phyloP scores from a whole-genome alignment of 306 rosid genomes.

The Malus fusca region DNA sequence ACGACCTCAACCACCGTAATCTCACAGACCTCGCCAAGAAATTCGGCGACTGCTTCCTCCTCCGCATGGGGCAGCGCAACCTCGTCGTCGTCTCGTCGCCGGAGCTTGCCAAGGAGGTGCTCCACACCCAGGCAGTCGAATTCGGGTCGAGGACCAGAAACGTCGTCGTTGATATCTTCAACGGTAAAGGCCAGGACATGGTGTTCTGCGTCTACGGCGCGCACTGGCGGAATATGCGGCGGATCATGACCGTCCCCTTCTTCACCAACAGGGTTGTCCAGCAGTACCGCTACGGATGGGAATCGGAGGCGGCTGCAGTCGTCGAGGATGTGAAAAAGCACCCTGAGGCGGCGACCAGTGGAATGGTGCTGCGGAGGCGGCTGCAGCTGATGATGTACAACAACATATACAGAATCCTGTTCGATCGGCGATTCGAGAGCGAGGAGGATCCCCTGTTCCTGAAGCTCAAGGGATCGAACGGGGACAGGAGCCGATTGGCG shows the following conservation, averaged over 20 bases:
- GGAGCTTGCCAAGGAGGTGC: constrained; percentile 75
- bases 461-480: constrained; percentile 53
- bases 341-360: constrained; percentile 38
- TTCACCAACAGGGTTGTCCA: constrained; percentile 91
- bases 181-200: constrained; percentile 85
- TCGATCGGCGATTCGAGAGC: constrained; percentile 67
- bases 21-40: constrained; percentile 65
- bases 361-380: constrained; percentile 50
- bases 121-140: constrained; percentile 81
- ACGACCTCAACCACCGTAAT: constrained; percentile 86
- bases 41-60: constrained; percentile 69
- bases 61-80: constrained; percentile 88
- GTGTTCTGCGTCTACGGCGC: constrained; percentile 88
- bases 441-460: constrained; percentile 60
- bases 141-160: constrained; percentile 85
- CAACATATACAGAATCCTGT: constrained; percentile 81
- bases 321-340: constrained; percentile 59
- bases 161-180: constrained; percentile 85
- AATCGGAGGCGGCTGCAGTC: constrained; percentile 54
- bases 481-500: constrained; percentile 71
- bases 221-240: constrained; percentile 89
- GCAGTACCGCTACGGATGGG: constrained; percentile 78
- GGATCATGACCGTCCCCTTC: constrained; percentile 89
- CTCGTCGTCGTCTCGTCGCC: constrained; percentile 76
- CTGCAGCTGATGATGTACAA: constrained; percentile 89